A percentile compares a stretch with the other conserved stretches of the same genome.
phyloP scores from a whole-genome alignment of 2,329 filamentous ascomycete genomes.

The Helminthosporium solani region DNA sequence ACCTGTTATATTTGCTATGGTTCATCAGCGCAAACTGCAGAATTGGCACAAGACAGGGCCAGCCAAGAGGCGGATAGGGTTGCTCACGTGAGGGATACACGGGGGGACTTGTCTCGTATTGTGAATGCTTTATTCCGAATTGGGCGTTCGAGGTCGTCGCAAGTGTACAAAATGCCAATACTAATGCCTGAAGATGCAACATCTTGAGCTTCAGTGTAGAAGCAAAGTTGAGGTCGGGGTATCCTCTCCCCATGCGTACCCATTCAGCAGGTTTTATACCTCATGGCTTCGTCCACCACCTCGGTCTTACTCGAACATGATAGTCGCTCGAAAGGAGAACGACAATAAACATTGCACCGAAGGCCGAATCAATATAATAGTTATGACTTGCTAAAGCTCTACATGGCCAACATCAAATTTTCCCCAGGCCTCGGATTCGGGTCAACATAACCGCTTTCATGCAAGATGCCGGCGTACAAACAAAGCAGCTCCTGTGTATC shows the following conservation, averaged over 20 bases:
- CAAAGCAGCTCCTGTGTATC: too few relatives aligned
- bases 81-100: conserved; percentile 30
- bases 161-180: conserved; percentile 10
- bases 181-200: conserved; percentile 2
- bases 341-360: neutral
- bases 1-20: conserved; percentile 28
- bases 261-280: neutral
- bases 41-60: neutral
- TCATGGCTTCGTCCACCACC: neutral
- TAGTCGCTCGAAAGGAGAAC: neutral
- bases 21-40: neutral
- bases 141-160: conserved; percentile 16
- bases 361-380: too few relatives aligned
- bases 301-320: neutral
- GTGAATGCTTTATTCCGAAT: conserved; percentile 21
- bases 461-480: too few relatives aligned
- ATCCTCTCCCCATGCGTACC: neutral
- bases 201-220: conserved; percentile 4
- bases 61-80: neutral
- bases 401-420: neutral
- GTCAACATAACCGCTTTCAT: too few relatives aligned
- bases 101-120: conserved; percentile 30
- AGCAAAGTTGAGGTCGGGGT: conserved; percentile 1
- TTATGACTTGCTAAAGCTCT: too few relatives aligned
- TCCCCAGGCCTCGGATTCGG: neutral